Evolutionary conservation across 805 yeast genomes (phyloP).

Genomic region (Millerozyma miso): DNA sequence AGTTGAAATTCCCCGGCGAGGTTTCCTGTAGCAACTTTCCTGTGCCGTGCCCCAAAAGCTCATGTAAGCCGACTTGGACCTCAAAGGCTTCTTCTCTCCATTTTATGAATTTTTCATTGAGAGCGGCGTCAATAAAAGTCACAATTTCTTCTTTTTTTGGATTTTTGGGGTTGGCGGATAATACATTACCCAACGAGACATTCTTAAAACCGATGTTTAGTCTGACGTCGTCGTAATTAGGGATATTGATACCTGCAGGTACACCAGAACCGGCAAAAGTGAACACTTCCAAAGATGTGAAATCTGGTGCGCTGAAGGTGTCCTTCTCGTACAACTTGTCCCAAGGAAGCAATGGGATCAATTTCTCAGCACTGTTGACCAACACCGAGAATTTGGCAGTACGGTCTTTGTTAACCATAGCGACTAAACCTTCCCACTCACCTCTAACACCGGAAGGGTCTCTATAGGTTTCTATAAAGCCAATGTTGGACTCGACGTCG

Average conservation of each 20-base stretch:
- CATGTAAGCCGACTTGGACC: conserved; percentile 92
- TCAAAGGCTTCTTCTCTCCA: conserved; percentile 82
- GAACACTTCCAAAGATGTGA: conserved; percentile 83
- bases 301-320: conserved; percentile 86
- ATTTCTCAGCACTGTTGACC: conserved; percentile 62
- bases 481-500: conserved; percentile 65
- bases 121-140: conserved; percentile 55
- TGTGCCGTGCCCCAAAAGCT: conserved; percentile 85
- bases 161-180: conserved; percentile 61
- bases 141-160: conserved; percentile 64
- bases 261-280: conserved; percentile 88
- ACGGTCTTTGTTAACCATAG: conserved; percentile 84
- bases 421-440: conserved; percentile 90
- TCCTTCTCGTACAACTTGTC: conserved; percentile 71
- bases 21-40: conserved; percentile 68
- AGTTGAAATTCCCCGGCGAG: conserved; percentile 63
- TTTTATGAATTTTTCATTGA: conserved; percentile 57
- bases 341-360: conserved; percentile 76
- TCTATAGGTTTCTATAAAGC: conserved; percentile 89
- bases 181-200: conserved; percentile 82
- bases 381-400: conserved; percentile 73
- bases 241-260: conserved; percentile 92
- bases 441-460: conserved; percentile 91
- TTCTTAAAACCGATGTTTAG: conserved; percentile 82
- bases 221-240: conserved; percentile 87